Evolutionary conservation across 805 yeast genomes (phyloP).

Genomic region (Jamesozyma rosinii): DNA sequence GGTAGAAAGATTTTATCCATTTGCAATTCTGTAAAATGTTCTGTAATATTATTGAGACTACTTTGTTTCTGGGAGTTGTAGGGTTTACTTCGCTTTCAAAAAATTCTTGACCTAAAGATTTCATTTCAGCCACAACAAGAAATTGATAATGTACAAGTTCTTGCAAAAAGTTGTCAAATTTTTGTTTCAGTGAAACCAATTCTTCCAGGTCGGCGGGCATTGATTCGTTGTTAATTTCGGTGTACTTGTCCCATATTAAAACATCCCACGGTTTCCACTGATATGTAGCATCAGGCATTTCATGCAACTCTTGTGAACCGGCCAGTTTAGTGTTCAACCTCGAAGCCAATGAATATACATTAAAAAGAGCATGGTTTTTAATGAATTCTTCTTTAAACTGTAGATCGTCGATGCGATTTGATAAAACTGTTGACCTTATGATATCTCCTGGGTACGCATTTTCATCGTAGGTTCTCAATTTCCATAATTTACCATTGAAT

Average conservation of each 20-base stretch:
- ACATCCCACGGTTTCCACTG: slow-evolving; percentile 16
- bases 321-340: slow-evolving; percentile 5
- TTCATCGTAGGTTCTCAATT: slow-evolving; percentile 4
- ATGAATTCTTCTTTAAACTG: slow-evolving; percentile 19
- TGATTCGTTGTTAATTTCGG: slow-evolving; percentile 6
- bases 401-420: slow-evolving; percentile 6
- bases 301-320: neutral
- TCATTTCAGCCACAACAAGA: slow-evolving; percentile 16
- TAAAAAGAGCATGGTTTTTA: slow-evolving; percentile 16
- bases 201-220: slow-evolving; percentile 8
- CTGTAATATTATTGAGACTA: slow-evolving; percentile 9
- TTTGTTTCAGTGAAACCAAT: slow-evolving; percentile 7
- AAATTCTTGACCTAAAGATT: slow-evolving; percentile 4
- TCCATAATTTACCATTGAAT: slow-evolving; percentile 11
- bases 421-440: slow-evolving; percentile 14
- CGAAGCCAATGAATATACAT: slow-evolving; percentile 10
- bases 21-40: slow-evolving; percentile 11
- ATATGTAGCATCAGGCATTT: neutral
- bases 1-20: slow-evolving; percentile 14
- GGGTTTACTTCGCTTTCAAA: slow-evolving; percentile 1
- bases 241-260: slow-evolving; percentile 13
- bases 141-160: slow-evolving; percentile 11
- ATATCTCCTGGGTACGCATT: slow-evolving; percentile 21
- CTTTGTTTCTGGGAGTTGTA: slow-evolving; percentile 6
- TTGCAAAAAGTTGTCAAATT: slow-evolving; percentile 15